phyloP scores from a whole-genome alignment of 192 early-diverging fungal species.

The Spinellus fusiger region DNA sequence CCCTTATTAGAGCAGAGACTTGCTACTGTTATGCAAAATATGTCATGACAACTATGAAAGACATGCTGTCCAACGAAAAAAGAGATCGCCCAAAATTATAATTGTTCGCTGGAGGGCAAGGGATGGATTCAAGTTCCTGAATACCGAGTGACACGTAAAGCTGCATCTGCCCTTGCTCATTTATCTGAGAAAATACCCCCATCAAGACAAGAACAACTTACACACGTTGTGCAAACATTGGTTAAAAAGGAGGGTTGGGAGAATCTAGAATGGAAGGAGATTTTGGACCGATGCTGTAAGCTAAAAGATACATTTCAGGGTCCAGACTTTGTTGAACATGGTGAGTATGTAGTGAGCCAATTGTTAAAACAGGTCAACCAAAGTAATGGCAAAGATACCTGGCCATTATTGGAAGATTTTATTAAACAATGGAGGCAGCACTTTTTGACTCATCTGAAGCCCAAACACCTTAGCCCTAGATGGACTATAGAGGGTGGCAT shows the following conservation, averaged over 20 bases:
- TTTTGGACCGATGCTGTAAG: neutral
- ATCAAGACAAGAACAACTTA: neutral
- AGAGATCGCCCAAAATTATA: slow-evolving; percentile 6
- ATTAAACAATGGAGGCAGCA: slow-evolving; percentile 27
- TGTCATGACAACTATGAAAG: slow-evolving; percentile 29
- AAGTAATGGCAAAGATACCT: slow-evolving; percentile 2
- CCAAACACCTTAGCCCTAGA: slow-evolving; percentile 16
- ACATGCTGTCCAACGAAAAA: slow-evolving; percentile 24
- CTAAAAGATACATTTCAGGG: slow-evolving; percentile 17
- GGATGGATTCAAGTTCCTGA: slow-evolving; percentile 19
- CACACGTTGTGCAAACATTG: neutral
- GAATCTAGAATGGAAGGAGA: neutral
- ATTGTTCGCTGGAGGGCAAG: slow-evolving; percentile 26
- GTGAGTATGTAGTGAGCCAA: slow-evolving; percentile 10
- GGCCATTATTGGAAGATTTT: slow-evolving; percentile 25
- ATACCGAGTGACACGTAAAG: slow-evolving; percentile 18
- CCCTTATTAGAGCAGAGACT: slow-evolving; percentile 25
- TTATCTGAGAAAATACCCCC: slow-evolving; percentile 11
- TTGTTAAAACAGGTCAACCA: neutral
- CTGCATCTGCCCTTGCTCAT: slow-evolving; percentile 22
- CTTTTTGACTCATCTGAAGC: slow-evolving; percentile 22
- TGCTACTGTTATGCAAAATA: slow-evolving; percentile 25
- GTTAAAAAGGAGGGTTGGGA: neutral
- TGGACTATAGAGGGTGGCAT: slow-evolving; percentile 28
- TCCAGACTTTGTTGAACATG: slow-evolving; percentile 23